Evolutionary conservation across 371 early-diverging fungal species (phyloP).

Genomic region (Mortierella sp.): DNA sequence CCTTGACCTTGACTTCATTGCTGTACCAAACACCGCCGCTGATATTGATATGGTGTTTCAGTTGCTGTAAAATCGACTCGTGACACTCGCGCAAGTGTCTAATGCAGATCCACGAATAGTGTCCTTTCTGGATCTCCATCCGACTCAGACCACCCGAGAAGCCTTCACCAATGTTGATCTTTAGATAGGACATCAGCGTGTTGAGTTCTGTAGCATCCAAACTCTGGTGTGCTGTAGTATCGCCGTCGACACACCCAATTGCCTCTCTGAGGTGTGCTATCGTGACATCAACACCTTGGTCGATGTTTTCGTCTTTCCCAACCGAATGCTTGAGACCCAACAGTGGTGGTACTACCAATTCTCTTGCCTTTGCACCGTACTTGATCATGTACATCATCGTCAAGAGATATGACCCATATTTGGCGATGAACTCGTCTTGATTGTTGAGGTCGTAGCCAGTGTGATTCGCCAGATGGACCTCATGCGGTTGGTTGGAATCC

Average conservation of each 20-base stretch:
- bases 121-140: not conserved
- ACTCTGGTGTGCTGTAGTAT: not conserved
- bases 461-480: constrained; percentile 9
- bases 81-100: not conserved
- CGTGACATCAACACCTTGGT: not conserved
- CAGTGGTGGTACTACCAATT: not conserved
- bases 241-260: not conserved
- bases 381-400: constrained; percentile 5
- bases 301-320: not conserved
- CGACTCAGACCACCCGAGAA: constrained; percentile 6
- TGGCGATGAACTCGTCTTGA: not conserved
- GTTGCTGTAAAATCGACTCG: not conserved
- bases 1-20: not conserved
- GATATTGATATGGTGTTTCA: not conserved
- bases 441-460: constrained; percentile 1
- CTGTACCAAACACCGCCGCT: not conserved
- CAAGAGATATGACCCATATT: constrained; percentile 8
- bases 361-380: not conserved
- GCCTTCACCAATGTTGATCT: not conserved
- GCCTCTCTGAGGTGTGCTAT: not conserved
- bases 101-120: not conserved
- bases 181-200: constrained; percentile 3
- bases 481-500: not conserved
- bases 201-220: constrained; percentile 10
- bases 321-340: not conserved